Conservation (phyloP, 2,329 filamentous ascomycete genomes). For the Colletotrichum plurivorum region DNA sequence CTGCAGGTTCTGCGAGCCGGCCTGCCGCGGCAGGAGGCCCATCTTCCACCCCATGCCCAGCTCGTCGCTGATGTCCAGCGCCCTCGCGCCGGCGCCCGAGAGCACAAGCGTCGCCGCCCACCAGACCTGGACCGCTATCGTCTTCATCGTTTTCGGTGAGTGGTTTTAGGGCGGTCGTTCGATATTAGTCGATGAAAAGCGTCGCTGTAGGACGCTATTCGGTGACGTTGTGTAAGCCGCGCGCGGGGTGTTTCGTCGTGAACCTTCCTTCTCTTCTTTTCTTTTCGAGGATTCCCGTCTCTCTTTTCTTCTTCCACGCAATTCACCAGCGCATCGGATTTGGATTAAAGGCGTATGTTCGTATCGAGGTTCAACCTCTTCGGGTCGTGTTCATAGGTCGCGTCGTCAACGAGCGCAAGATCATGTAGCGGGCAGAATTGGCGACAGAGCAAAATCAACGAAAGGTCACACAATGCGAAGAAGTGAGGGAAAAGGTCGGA, state of each 20-base stretch:
- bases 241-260: neutral
- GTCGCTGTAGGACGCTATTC: neutral
- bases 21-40: constrained; percentile 52
- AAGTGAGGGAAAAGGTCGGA: neutral
- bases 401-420: constrained; percentile 21
- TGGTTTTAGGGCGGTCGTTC: neutral
- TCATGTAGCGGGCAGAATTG: neutral
- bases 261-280: neutral
- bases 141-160: constrained; percentile 7
- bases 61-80: constrained; percentile 47
- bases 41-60: constrained; percentile 54
- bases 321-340: constrained; percentile 2
- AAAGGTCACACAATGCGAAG: neutral
- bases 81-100: constrained; percentile 31
- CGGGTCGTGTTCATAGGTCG: constrained; percentile 5
- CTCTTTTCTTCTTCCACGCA: neutral
- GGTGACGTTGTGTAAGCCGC: neutral
- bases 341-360: neutral
- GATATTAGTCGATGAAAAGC: too few relatives aligned
- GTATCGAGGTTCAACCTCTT: constrained; percentile 29
- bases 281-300: neutral
- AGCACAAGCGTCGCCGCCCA: constrained; percentile 18
- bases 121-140: neutral
- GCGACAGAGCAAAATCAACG: constrained; percentile 8
- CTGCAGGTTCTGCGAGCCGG: constrained; percentile 54